Percentiles rank a stretch among this genome's conserved stretches.
Evolutionary conservation across 148 eudicot genomes (phyloP).

Genomic region (Euryodendron excelsum): DNA sequence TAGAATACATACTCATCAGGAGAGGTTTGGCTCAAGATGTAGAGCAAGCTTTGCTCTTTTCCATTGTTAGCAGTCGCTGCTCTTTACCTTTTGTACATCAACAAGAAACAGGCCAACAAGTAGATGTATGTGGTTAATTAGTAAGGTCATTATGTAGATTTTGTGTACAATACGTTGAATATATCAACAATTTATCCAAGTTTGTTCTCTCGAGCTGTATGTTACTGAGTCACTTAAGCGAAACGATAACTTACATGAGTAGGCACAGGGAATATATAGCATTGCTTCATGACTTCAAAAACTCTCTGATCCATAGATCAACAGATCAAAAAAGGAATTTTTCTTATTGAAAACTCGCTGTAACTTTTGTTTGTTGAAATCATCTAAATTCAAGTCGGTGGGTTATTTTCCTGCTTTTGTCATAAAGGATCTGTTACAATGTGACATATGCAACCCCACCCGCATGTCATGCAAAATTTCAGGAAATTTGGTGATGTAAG

Average conservation of each 20-base stretch:
- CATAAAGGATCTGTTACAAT: not conserved
- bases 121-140: constrained; percentile 15
- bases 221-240: not conserved
- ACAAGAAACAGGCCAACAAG: constrained; percentile 30
- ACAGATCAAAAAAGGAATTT: no score
- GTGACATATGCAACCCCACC: not conserved
- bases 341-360: no score
- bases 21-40: constrained; percentile 17
- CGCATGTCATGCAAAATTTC: not conserved
- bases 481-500: not conserved
- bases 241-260: no score
- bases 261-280: no score
- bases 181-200: not conserved
- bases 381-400: not conserved
- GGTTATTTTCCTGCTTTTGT: not conserved
- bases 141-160: not conserved
- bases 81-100: not conserved
- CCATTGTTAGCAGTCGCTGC: not conserved
- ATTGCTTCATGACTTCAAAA: no score
- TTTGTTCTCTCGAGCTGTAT: not conserved
- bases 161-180: not conserved
- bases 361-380: no score
- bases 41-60: constrained; percentile 24
- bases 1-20: constrained; percentile 28
- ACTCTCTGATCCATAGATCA: no score